These are phyloP conservation scores for Apophysomyces variabilis DNA, from an alignment of 371 early-diverging fungal genomes.

Conservation along the genomic window DNA sequence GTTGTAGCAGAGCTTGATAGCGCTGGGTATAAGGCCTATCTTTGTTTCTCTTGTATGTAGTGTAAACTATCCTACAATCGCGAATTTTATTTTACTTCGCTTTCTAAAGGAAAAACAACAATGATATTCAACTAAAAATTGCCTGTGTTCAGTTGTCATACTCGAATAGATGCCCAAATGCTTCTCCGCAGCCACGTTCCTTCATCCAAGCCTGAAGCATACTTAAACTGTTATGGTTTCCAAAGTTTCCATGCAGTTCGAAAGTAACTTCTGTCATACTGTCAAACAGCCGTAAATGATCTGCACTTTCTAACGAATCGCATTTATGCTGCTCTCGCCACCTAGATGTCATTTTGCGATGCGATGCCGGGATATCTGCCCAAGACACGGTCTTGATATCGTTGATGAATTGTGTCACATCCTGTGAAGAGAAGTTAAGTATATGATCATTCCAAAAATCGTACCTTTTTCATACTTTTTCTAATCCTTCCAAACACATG, in stretches of 20 bases:
- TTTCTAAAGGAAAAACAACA: too few species aligned
- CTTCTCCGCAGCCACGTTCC: conserved; percentile 39
- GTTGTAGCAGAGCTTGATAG: too few species aligned
- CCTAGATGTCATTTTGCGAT: conserved; percentile 44
- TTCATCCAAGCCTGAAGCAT: conserved; percentile 44
- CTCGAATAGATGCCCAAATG: conserved; percentile 46
- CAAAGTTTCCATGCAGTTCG: conserved; percentile 42
- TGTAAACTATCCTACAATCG: too few species aligned
- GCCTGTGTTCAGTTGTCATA: conserved; percentile 5
- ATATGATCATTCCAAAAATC: conserved; percentile 4
- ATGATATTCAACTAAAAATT: too few species aligned
- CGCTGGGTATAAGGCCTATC: too few species aligned
- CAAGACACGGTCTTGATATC: conserved; percentile 52
- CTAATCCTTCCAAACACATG: conserved; percentile 45
- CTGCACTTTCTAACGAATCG: conserved; percentile 17
- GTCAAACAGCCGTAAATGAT: conserved; percentile 26
- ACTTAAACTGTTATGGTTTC: conserved; percentile 40
- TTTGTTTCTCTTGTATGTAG: too few species aligned
- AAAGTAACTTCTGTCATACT: conserved; percentile 46
- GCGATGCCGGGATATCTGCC: conserved; percentile 44
- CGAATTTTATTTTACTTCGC: too few species aligned
- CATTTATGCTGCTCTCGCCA: conserved; percentile 38
- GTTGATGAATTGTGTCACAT: conserved; percentile 40
- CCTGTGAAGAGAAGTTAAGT: conserved; percentile 5
- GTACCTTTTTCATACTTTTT: conserved; percentile 21